Base-by-base conservation (phyloP, 768 basidiomycete genomes). In the Termitomyces sp. region DNA sequence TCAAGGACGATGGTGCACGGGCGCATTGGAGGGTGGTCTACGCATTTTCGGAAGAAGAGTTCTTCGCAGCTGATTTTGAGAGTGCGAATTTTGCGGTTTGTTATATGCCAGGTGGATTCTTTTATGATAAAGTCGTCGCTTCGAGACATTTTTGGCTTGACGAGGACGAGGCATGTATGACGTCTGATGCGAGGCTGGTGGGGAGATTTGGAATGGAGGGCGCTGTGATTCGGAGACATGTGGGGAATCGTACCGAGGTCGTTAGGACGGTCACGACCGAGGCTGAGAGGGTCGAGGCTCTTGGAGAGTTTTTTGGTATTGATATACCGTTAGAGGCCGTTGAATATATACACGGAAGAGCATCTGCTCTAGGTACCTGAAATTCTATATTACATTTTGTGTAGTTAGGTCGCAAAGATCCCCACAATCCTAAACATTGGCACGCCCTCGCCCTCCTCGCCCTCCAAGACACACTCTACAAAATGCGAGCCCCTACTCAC, bases 401-500 rank as follows among this genome's bases (percentile, higher is more conserved):
- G 25, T 25, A 25, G 25, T 31, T 42, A 95, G 56, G 90, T 89
- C 48, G 93, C 77, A 72, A 95, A 97, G 65, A 98, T 81, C 45
- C 96, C 96, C 38, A 97, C 83, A 64, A 98, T 86, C 77, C 91
- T 96, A 82, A 98, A 98, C 49, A 85, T 77, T 8, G 89, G 84
- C 8, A 95, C 88, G 57, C 79, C 78, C 68, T 85, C 77, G 1
- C 94, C 94, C 69, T 96, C 94, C 70, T 95, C 92, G 3, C 96
- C 96, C 67, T 90, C 67, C 47, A 97, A 74, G 72, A 88, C 76
- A 72, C 96, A 99, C 70, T 98, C 95, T 61, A 97, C 91, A 72
- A 83, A 98, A 73, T 99, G 97, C 47, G 92, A 90, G 2, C 97
- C 96, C 42, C 84, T 79, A n/a, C 86, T 71, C 36, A 99, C 97